Conservation (phyloP, 345 rosid genomes). For the Populus davidiana region DNA sequence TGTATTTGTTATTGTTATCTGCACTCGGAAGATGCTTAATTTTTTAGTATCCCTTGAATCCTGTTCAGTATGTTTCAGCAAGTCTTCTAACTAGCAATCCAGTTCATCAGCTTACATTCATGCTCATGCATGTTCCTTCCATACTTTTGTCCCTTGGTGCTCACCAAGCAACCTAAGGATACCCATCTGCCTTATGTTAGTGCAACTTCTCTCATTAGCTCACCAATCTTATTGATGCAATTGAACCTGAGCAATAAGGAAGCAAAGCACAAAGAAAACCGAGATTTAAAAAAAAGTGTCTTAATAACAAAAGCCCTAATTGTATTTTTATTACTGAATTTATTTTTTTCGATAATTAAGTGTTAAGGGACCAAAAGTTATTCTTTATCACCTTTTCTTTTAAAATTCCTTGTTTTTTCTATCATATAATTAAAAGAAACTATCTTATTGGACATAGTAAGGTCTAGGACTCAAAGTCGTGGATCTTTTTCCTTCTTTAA, state of each 20-base stretch:
- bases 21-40: neutral
- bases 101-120: neutral
- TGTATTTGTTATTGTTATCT: neutral
- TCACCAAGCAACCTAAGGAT: neutral
- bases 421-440: too few relatives aligned
- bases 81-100: neutral
- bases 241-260: neutral
- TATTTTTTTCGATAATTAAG: too few relatives aligned
- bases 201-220: neutral
- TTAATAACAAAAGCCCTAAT: too few relatives aligned
- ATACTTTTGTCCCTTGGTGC: neutral
- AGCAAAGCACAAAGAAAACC: too few relatives aligned
- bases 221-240: neutral
- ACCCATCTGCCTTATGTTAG: neutral
- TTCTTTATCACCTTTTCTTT: too few relatives aligned
- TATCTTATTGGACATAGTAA: too few relatives aligned
- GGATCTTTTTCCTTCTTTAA: too few relatives aligned
- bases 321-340: too few relatives aligned
- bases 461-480: too few relatives aligned
- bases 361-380: too few relatives aligned
- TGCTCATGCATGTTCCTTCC: neutral
- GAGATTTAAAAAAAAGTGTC: neutral
- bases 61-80: neutral
- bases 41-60: neutral
- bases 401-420: too few relatives aligned